A percentile compares a stretch with the other conserved stretches of the same genome.
phyloP scores from a whole-genome alignment of 1,284 basidiomycete species.

The Papiliotrema fonsecae region DNA sequence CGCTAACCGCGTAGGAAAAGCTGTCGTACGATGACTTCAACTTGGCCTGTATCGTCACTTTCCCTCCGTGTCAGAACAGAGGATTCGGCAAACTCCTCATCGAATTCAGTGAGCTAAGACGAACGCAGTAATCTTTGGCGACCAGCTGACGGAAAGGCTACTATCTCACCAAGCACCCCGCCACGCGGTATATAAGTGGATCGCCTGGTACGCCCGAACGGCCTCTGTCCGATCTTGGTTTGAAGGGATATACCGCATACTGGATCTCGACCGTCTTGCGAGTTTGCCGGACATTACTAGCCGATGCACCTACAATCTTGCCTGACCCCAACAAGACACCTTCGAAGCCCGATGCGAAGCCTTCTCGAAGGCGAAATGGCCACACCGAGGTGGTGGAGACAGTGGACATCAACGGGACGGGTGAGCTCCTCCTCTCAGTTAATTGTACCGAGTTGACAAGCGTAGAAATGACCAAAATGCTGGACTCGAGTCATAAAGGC shows the following conservation, averaged over 20 bases:
- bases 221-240: conserved; percentile 86
- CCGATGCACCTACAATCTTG: conserved; percentile 15
- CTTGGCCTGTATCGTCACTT: conserved; percentile 90
- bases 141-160: conserved; percentile 60
- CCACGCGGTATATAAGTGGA: conserved; percentile 50
- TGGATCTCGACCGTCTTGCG: conserved; percentile 83
- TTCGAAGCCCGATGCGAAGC: background rate
- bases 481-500: conserved; percentile 13
- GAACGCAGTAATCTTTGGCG: background rate
- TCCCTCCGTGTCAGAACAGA: conserved; percentile 86
- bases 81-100: conserved; percentile 95
- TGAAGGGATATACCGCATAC: conserved; percentile 84
- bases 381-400: background rate
- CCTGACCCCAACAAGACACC: conserved; percentile 4
- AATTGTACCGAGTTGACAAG: background rate
- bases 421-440: background rate
- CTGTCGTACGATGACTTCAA: conserved; percentile 95
- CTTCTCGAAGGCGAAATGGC: conserved; percentile 7
- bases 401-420: background rate
- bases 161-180: conserved; percentile 66
- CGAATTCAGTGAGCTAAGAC: conserved; percentile 73
- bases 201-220: conserved; percentile 90
- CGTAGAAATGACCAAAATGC: conserved; percentile 12
- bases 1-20: conserved; percentile 66
- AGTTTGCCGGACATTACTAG: conserved; percentile 61